Base-by-base conservation (phyloP, 768 basidiomycete genomes). In the Boletus pseudo-olivaceus region DNA sequence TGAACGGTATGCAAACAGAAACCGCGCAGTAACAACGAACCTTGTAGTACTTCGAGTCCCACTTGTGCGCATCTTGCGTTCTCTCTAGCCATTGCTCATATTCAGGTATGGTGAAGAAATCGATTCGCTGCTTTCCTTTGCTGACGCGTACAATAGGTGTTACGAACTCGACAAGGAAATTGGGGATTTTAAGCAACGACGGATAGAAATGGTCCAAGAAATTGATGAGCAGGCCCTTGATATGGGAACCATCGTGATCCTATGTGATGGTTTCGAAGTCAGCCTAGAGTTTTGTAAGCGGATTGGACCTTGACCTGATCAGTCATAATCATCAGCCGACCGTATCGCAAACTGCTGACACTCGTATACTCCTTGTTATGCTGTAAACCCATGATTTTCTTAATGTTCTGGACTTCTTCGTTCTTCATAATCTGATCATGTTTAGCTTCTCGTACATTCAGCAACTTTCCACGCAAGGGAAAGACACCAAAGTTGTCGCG, bases 191-290 rank as follows among this genome's bases (percentile, higher is more conserved):
- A 53, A 99, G 79, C 20, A 99, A 77, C 2, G 96, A 97, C 1
- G 97, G 97, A 71, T 88, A 98, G 71, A 94, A 98, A 68, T 95
- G 89, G 65, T 98, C 97, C 56, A 99, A 75, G 71, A 94, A 98
- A 73, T 99, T 99, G 75, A 99, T 95, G 46, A 99, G 79, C 8
- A 98, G 82, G n/a, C 97, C 97, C 72, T 99, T 99, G 76, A 99
- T 99, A 74, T 99, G 97, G n/a, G 97, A 98, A 48, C 97, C 97
- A 73, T 99, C 97, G 73, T 98, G 93, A 83, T 99, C 97, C 93
- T 97, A 66, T 4, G 47, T 43, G 5, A 40, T 29, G n/a, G 53
- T 8, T 43, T 34, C 20, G 7, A 43, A 38, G 39, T 43, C 49
- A 47, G 33, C 15, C 15, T 26, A 42, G 38, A 30, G 23, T 41